Evolutionary conservation across 73 alveolate species (phyloP).

Genomic region (Symbiodinium natans): DNA sequence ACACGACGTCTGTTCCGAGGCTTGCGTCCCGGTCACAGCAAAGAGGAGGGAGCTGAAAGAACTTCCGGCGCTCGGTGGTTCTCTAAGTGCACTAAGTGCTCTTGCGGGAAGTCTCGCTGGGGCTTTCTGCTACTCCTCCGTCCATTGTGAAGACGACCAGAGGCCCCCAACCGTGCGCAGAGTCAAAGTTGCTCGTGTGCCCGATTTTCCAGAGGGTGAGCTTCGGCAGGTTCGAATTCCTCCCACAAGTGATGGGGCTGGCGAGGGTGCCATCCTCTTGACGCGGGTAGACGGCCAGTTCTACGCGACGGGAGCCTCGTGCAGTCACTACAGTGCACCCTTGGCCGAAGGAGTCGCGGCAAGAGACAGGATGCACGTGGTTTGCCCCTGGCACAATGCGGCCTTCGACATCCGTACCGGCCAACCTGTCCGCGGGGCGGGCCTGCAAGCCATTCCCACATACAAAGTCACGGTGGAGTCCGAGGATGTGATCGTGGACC

Average conservation of each 20-base stretch:
- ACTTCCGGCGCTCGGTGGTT: not conserved
- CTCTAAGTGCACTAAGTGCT: too few species aligned
- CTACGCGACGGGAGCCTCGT: slow-evolving; percentile 37
- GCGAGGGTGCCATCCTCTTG: slow-evolving; percentile 13
- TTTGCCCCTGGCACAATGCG: slow-evolving; percentile 96
- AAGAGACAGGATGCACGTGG: slow-evolving; percentile 19
- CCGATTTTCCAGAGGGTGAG: slow-evolving; percentile 32
- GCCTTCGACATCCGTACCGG: slow-evolving; percentile 97
- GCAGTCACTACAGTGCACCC: slow-evolving; percentile 72
- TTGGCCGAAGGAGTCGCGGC: slow-evolving; percentile 32
- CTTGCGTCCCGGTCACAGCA: not conserved
- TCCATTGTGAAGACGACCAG: not conserved
- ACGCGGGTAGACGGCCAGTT: not conserved
- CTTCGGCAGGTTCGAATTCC: slow-evolving; percentile 24
- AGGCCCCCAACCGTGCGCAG: slow-evolving; percentile 11
- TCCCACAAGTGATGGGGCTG: slow-evolving; percentile 14
- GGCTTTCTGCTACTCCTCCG: not conserved
- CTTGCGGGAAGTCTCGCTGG: slow-evolving; percentile 1
- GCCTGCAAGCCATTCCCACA: slow-evolving; percentile 96
- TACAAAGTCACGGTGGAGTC: slow-evolving; percentile 95
- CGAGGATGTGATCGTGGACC: slow-evolving; percentile 95
- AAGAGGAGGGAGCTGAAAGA: not conserved
- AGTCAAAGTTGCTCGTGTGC: slow-evolving; percentile 25
- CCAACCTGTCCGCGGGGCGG: slow-evolving; percentile 96
- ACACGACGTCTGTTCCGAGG: too few species aligned